Conservation (phyloP, 768 basidiomycete species). For the Suillus cothurnatus region DNA sequence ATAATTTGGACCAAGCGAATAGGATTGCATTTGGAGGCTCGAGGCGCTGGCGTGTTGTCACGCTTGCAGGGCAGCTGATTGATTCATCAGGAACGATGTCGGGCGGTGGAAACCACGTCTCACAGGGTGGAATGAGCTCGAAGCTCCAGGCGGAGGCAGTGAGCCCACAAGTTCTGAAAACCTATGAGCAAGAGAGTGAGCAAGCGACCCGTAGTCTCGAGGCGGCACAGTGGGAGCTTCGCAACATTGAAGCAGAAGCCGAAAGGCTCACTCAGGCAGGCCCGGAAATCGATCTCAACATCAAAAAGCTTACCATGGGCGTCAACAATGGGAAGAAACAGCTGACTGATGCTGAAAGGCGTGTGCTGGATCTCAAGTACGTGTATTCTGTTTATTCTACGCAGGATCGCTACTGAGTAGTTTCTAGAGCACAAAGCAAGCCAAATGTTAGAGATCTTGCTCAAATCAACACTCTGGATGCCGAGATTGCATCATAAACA, state of each 20-base stretch:
- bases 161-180: conserved; percentile 71
- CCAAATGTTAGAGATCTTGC: conserved; percentile 81
- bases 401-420: conserved; percentile 3
- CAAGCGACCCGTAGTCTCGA: conserved; percentile 59
- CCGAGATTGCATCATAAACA: conserved; percentile 58
- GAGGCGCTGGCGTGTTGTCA: conserved; percentile 89
- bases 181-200: conserved; percentile 76
- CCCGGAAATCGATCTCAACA: conserved; percentile 77
- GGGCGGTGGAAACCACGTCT: conserved; percentile 81
- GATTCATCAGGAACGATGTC: conserved; percentile 97
- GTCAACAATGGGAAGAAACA: conserved; percentile 75
- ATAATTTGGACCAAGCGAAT: conserved; percentile 90
- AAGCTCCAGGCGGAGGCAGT: conserved; percentile 82
- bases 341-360: conserved; percentile 79
- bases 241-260: conserved; percentile 61
- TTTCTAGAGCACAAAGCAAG: conserved; percentile 70
- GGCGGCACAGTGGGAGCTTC: conserved; percentile 50
- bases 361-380: conserved; percentile 80
- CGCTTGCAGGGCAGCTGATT: conserved; percentile 89
- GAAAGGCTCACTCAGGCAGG: conserved; percentile 59
- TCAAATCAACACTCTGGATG: conserved; percentile 74
- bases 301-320: conserved; percentile 84
- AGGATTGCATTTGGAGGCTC: conserved; percentile 80
- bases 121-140: conserved; percentile 89
- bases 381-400: conserved; percentile 28